phyloP scores from a whole-genome alignment of 192 early-diverging fungal species.

The Jimgerdemannia flammicorona region DNA sequence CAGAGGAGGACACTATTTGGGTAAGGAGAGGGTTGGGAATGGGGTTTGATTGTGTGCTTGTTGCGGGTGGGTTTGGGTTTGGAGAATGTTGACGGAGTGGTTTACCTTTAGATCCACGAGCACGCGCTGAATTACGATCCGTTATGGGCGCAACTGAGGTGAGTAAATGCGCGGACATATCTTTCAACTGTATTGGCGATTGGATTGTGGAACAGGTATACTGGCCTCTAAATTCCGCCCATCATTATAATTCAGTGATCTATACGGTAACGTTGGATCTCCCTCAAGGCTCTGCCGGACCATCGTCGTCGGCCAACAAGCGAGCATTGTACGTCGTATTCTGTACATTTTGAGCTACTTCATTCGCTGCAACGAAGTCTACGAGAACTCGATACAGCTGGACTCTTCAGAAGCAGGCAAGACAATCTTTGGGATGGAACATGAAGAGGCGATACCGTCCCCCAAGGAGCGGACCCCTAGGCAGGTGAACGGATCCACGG shows the following conservation, averaged over 20 bases:
- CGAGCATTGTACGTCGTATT: conserved; percentile 42
- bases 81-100: background rate
- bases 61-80: background rate
- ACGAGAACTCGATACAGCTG: conserved; percentile 20
- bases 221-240: background rate
- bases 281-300: conserved; percentile 44
- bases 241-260: conserved; percentile 23
- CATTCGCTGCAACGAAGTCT: conserved; percentile 58
- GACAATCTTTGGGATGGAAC: background rate
- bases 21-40: background rate
- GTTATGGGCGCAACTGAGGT: conserved; percentile 55
- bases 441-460: background rate
- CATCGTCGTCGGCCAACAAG: conserved; percentile 45
- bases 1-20: conserved; percentile 24
- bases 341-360: conserved; percentile 53
- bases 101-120: background rate
- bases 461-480: background rate
- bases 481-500: background rate
- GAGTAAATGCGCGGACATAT: background rate
- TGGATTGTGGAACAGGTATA: no score
- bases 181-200: no score
- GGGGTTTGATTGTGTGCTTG: background rate
- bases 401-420: background rate
- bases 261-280: conserved; percentile 50
- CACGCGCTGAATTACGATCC: conserved; percentile 40